Conservation (phyloP, 2,329 filamentous ascomycete genomes). For the Sphaerulina musiva region DNA sequence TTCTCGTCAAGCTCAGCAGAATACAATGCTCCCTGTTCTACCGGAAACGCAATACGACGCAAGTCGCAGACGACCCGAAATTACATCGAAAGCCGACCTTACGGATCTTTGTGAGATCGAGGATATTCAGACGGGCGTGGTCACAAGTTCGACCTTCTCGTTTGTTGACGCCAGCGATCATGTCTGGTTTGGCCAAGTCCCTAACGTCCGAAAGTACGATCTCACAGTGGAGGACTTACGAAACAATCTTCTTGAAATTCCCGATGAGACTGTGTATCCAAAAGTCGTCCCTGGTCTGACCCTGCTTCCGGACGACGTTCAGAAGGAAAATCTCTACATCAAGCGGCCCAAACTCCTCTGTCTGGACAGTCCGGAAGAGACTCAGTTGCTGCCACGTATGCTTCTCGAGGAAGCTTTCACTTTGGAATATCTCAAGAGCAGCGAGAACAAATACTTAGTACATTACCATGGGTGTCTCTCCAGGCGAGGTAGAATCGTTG, state of each 20-base stretch:
- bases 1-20: not conserved
- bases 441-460: too few relatives aligned
- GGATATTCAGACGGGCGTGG: not conserved
- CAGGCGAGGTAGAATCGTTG: too few relatives aligned
- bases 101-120: conserved; percentile 1
- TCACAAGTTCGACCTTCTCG: conserved; percentile 1
- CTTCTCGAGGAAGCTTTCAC: too few relatives aligned
- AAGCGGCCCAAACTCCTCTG: not conserved
- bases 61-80: not conserved
- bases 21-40: not conserved
- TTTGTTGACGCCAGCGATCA: conserved; percentile 1
- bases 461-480: too few relatives aligned
- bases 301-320: not conserved
- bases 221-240: conserved; percentile 1
- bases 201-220: conserved; percentile 4
- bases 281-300: not conserved
- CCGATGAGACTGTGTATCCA: not conserved
- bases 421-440: too few relatives aligned
- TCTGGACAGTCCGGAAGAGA: not conserved
- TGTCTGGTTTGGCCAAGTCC: conserved; percentile 4
- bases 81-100: not conserved
- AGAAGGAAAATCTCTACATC: not conserved
- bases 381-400: not conserved
- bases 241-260: not conserved
- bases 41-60: not conserved